Evolutionary conservation across 1,284 basidiomycete species (phyloP).

Genomic region (Flammula alnicola): DNA sequence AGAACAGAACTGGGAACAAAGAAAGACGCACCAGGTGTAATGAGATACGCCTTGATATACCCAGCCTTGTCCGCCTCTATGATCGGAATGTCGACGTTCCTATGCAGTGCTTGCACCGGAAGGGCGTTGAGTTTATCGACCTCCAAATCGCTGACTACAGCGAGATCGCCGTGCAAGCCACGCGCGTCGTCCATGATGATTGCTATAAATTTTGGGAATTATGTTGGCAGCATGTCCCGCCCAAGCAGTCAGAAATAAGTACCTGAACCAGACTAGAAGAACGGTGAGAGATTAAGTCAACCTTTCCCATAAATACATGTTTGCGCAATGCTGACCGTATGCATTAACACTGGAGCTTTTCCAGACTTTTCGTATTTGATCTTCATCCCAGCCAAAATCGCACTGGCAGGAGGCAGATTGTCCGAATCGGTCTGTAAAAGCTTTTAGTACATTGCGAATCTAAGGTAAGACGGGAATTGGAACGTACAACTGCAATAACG

Average conservation of each 20-base stretch:
- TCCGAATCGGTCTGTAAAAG: conserved; percentile 46
- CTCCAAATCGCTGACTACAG: too few relatives aligned
- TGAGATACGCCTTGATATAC: too few relatives aligned
- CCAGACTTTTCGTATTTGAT: conserved; percentile 47
- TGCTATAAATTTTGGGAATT: conserved; percentile 31
- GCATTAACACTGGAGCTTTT: conserved; percentile 49
- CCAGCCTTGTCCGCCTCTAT: too few relatives aligned
- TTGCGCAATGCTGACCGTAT: too few relatives aligned
- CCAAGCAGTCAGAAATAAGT: conserved; percentile 24
- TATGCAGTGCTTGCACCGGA: too few relatives aligned
- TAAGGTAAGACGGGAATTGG: neutral
- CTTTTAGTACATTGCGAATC: neutral
- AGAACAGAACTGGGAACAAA: too few relatives aligned
- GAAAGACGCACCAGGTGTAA: too few relatives aligned
- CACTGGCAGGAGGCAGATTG: conserved; percentile 41
- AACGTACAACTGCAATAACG: conserved; percentile 36
- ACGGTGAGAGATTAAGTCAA: conserved; percentile 6
- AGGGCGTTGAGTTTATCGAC: too few relatives aligned
- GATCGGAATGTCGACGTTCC: too few relatives aligned
- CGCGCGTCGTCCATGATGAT: conserved; percentile 43
- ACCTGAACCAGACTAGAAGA: conserved; percentile 24
- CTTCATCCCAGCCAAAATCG: conserved; percentile 50
- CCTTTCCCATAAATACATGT: conserved; percentile 28
- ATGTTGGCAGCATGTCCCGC: conserved; percentile 43
- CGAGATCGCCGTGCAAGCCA: too few relatives aligned